Evolutionary conservation across 2,329 filamentous ascomycete species (phyloP).

Genomic region (Aureobasidium vineae): DNA sequence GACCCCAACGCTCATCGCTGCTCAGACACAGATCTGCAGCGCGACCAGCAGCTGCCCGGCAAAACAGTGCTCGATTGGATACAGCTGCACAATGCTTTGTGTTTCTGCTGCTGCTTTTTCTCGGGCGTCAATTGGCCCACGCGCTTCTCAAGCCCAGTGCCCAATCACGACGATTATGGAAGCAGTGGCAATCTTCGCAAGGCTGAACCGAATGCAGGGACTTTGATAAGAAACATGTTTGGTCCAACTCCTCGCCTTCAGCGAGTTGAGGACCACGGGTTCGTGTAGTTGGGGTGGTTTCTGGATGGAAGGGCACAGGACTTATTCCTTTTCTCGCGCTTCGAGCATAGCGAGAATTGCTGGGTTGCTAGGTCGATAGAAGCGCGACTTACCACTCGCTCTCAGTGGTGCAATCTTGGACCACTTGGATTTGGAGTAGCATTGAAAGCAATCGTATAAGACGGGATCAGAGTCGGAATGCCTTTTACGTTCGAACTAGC

Average conservation of each 20-base stretch:
- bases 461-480: neutral
- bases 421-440: neutral
- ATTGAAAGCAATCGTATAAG: neutral
- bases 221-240: neutral
- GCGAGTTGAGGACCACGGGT: no score
- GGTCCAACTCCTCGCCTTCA: no score
- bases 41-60: neutral
- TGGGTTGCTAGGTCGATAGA: neutral
- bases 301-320: neutral
- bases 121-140: neutral
- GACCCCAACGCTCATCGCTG: neutral
- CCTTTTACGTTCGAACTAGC: neutral
- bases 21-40: neutral
- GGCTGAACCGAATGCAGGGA: no score
- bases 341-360: neutral
- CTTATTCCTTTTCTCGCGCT: neutral
- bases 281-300: no score
- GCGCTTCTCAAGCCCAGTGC: neutral
- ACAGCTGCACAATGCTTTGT: neutral
- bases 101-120: neutral
- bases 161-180: neutral
- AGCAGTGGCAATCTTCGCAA: neutral
- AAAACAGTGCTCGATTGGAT: neutral
- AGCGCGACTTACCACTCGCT: neutral
- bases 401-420: neutral